Evolutionary conservation across 2,329 filamentous ascomycete species (phyloP).

Genomic region (Calcarisporium arbuscula): DNA sequence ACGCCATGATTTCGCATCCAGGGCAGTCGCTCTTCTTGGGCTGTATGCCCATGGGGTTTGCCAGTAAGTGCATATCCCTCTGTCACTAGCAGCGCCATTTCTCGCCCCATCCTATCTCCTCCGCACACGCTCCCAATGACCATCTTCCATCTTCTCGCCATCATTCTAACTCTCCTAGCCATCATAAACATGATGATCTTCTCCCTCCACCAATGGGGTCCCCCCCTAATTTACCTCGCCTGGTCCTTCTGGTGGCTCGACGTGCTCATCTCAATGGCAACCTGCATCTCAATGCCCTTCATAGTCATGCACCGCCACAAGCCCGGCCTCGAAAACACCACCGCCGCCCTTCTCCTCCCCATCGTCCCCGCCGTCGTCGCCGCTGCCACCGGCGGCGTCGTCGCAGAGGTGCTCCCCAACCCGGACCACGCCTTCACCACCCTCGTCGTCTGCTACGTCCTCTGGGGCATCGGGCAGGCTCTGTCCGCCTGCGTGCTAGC

Average conservation of each 20-base stretch:
- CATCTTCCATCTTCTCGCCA: background rate
- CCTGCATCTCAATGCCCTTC: constrained; percentile 50
- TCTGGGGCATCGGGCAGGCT: constrained; percentile 58
- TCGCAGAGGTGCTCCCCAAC: constrained; percentile 54
- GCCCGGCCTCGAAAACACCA: constrained; percentile 50
- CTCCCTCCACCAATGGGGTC: constrained; percentile 56
- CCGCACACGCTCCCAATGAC: too few species aligned
- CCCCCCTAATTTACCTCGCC: constrained; percentile 46
- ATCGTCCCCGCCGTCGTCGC: constrained; percentile 63
- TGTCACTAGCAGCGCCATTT: background rate
- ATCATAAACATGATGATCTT: constrained; percentile 60
- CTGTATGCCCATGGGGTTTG: constrained; percentile 62
- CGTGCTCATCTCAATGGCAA: constrained; percentile 42
- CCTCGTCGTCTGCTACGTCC: constrained; percentile 57
- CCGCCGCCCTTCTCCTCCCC: constrained; percentile 58
- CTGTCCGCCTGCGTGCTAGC: constrained; percentile 57
- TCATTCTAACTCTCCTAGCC: constrained; percentile 23
- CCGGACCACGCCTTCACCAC: constrained; percentile 52
- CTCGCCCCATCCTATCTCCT: too few species aligned
- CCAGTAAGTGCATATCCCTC: constrained; percentile 31
- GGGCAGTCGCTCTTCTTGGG: constrained; percentile 63
- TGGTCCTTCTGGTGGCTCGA: constrained; percentile 57
- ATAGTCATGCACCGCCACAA: constrained; percentile 44
- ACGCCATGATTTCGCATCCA: constrained; percentile 59
- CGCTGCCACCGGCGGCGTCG: constrained; percentile 55